Evolutionary conservation across 2,329 filamentous ascomycete genomes (phyloP).

Genomic region (Cladophialophora chaetospira): DNA sequence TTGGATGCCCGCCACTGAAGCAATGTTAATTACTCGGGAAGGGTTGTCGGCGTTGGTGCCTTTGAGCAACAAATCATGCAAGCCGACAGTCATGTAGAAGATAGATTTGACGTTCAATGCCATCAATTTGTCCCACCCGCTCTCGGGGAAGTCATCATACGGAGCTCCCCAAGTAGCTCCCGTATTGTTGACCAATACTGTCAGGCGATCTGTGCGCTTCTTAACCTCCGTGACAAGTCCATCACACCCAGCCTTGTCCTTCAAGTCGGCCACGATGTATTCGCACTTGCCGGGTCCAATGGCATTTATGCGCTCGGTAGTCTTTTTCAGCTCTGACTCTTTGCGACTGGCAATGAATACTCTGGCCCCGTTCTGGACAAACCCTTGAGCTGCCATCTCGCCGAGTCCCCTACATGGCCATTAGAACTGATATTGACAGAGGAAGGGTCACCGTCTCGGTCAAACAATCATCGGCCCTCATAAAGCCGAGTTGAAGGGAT

Average conservation of each 20-base stretch:
- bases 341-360: slow-evolving; percentile 59
- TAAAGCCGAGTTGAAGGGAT: too few species aligned
- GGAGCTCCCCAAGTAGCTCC: slow-evolving; percentile 59
- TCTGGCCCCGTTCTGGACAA: slow-evolving; percentile 54
- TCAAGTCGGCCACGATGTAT: slow-evolving; percentile 55
- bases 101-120: slow-evolving; percentile 58
- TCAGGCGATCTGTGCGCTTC: slow-evolving; percentile 47
- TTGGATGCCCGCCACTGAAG: slow-evolving; percentile 49
- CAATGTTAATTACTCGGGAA: slow-evolving; percentile 56
- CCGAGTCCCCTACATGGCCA: too few species aligned
- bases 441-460: too few species aligned
- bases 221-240: slow-evolving; percentile 52
- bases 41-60: slow-evolving; percentile 48
- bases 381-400: slow-evolving; percentile 59
- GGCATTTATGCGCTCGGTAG: slow-evolving; percentile 50
- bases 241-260: slow-evolving; percentile 54
- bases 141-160: slow-evolving; percentile 60
- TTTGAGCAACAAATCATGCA: slow-evolving; percentile 52
- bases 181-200: slow-evolving; percentile 52
- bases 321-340: slow-evolving; percentile 52
- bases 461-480: too few species aligned
- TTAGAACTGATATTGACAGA: too few species aligned
- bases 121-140: slow-evolving; percentile 60
- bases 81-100: slow-evolving; percentile 49
- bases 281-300: slow-evolving; percentile 55